A percentile compares a stretch with the other conserved stretches of the same genome.
Evolutionary conservation across 805 yeast genomes (phyloP).

Genomic region (Saccharomycopsis oosterbeekiorum): DNA sequence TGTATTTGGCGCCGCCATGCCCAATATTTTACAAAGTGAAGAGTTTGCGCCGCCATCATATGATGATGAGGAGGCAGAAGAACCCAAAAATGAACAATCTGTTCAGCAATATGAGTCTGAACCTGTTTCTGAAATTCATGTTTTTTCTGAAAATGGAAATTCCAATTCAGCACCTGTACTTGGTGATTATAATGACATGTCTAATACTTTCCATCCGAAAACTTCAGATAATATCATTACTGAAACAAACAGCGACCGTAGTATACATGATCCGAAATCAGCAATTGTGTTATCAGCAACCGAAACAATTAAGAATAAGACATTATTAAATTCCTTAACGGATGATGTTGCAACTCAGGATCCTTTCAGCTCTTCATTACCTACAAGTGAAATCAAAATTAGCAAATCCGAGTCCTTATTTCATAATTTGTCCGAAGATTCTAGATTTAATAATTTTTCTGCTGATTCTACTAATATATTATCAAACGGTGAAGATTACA

Average conservation of each 20-base stretch:
- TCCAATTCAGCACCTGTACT: not conserved
- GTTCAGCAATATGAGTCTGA: not conserved
- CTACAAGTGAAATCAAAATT: constrained; percentile 1
- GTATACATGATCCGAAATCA: constrained; percentile 2
- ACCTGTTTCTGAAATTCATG: not conserved
- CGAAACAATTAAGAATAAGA: constrained; percentile 5
- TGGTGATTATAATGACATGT: constrained; percentile 8
- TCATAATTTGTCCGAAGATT: constrained; percentile 4
- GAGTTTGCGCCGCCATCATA: constrained; percentile 21
- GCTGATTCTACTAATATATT: constrained; percentile 1
- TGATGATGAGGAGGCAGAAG: constrained; percentile 18
- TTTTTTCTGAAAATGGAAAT: not conserved
- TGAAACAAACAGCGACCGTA: not conserved
- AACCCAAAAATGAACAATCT: constrained; percentile 19
- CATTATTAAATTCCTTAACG: constrained; percentile 19
- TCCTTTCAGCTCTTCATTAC: constrained; percentile 3
- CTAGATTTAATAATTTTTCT: constrained; percentile 8
- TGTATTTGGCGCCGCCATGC: constrained; percentile 8
- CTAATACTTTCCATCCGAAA: constrained; percentile 2
- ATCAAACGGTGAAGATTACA: not conserved
- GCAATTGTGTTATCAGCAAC: constrained; percentile 19
- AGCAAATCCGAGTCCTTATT: constrained; percentile 19
- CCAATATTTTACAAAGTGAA: constrained; percentile 21
- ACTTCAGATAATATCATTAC: not conserved
- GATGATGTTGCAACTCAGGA: constrained; percentile 10